phyloP scores from a whole-genome alignment of 2,329 filamentous ascomycete genomes.

The Pleurostoma richardsiae region DNA sequence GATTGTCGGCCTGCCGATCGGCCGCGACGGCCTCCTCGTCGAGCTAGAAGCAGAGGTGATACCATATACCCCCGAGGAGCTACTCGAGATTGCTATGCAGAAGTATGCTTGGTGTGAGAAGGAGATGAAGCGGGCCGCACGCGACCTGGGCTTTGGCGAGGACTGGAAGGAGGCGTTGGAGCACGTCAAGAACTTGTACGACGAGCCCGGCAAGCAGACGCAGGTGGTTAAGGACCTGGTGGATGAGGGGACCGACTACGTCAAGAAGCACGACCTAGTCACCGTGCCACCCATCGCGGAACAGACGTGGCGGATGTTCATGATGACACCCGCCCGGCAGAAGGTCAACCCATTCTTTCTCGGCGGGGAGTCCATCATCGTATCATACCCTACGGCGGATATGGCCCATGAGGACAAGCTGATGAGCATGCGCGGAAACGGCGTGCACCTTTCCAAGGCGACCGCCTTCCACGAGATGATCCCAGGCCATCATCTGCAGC shows the following conservation, averaged over 20 bases:
- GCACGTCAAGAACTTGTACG: constrained; percentile 48
- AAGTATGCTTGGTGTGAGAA: constrained; percentile 51
- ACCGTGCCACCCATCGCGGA: constrained; percentile 49
- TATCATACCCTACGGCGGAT: constrained; percentile 48
- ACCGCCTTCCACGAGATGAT: constrained; percentile 60
- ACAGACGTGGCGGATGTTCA: constrained; percentile 49
- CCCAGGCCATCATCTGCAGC: constrained; percentile 51
- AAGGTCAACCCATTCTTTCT: constrained; percentile 56
- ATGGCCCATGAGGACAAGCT: constrained; percentile 51
- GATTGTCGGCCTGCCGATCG: constrained; percentile 54
- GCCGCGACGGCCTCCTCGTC: constrained; percentile 40
- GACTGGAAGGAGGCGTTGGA: constrained; percentile 50
- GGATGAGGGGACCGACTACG: constrained; percentile 45
- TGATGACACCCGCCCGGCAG: constrained; percentile 49
- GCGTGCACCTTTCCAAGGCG: constrained; percentile 49
- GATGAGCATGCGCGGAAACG: constrained; percentile 58
- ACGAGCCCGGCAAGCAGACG: constrained; percentile 47
- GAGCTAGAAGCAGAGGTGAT: constrained; percentile 54
- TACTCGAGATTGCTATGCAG: constrained; percentile 42
- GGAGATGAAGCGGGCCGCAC: constrained; percentile 47
- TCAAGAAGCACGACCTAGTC: constrained; percentile 47
- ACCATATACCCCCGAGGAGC: constrained; percentile 51
- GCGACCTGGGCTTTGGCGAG: constrained; percentile 38
- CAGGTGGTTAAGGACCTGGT: constrained; percentile 46
- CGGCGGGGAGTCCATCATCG: constrained; percentile 46